These are phyloP conservation scores for Phialophora verrucosa DNA, from an alignment of 2,329 filamentous ascomycete genomes.

Conservation along the genomic window DNA sequence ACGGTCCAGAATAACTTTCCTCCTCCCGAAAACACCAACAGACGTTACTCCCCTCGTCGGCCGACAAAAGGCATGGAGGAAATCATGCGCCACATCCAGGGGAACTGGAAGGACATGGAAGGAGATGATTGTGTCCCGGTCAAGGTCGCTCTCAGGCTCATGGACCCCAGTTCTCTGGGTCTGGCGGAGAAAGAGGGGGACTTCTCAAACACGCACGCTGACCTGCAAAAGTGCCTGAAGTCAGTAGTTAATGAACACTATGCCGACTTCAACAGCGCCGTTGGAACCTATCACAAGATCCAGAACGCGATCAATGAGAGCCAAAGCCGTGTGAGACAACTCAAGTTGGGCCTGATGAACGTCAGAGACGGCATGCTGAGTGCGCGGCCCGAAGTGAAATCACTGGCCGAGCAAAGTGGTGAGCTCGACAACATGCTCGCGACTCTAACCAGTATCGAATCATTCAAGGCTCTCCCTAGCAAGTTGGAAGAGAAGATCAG, in stretches of 20 bases:
- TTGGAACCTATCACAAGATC: constrained; percentile 98
- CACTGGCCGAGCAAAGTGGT: constrained; percentile 83
- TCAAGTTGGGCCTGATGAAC: constrained; percentile 81
- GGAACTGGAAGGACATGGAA: constrained; percentile 92
- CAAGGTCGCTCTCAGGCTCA: constrained; percentile 90
- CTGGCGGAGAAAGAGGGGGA: constrained; percentile 85
- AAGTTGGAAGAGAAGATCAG: constrained; percentile 93
- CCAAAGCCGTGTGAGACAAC: constrained; percentile 78
- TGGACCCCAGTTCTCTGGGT: constrained; percentile 92
- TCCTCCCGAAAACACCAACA: constrained; percentile 27
- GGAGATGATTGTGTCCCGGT: constrained; percentile 88
- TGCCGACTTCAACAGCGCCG: constrained; percentile 98
- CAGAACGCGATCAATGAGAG: constrained; percentile 89
- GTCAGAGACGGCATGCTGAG: constrained; percentile 82
- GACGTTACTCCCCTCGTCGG: constrained; percentile 33
- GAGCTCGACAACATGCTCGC: constrained; percentile 90
- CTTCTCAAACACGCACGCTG: constrained; percentile 81
- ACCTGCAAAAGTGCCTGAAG: constrained; percentile 91
- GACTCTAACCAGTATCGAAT: constrained; percentile 81
- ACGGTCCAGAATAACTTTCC: constrained; percentile 21
- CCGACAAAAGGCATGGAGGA: constrained; percentile 39
- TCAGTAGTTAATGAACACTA: constrained; percentile 98
- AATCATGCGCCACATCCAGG: constrained; percentile 66
- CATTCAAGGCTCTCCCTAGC: constrained; percentile 86
- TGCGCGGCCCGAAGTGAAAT: constrained; percentile 88